A percentile compares a stretch with the other conserved stretches of the same genome.
Conservation (phyloP, 495 filamentous ascomycete species). For the Podospora anserina region DNA sequence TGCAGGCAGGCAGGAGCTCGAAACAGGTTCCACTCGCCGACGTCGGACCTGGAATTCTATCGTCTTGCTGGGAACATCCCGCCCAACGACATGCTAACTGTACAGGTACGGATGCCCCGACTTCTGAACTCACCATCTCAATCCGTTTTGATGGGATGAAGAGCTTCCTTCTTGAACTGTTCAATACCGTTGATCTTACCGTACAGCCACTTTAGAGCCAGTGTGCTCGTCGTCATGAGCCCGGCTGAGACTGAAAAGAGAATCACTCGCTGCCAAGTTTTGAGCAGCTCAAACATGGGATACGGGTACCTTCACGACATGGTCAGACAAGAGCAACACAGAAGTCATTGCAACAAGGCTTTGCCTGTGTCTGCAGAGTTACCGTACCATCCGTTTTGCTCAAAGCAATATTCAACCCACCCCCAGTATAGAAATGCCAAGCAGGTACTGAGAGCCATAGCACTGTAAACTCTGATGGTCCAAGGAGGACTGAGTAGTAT, state of each 20-base stretch:
- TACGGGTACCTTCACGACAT: slow-evolving; percentile 68
- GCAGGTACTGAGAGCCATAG: slow-evolving; percentile 57
- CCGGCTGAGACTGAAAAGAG: slow-evolving; percentile 69
- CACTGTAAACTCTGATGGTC: slow-evolving; percentile 60
- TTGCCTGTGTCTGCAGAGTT: neutral
- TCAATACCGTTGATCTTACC: slow-evolving; percentile 64
- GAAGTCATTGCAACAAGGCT: neutral
- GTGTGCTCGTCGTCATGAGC: slow-evolving; percentile 68
- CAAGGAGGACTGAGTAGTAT: slow-evolving; percentile 78
- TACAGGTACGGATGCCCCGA: neutral
- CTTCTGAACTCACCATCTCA: neutral
- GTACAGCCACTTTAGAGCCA: slow-evolving; percentile 64
- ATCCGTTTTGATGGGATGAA: slow-evolving; percentile 25
- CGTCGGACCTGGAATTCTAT: neutral
- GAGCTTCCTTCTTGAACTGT: slow-evolving; percentile 34
- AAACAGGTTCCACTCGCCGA: neutral
- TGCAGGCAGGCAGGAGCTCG: neutral
- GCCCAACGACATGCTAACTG: neutral
- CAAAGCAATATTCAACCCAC: slow-evolving; percentile 80
- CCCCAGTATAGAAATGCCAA: slow-evolving; percentile 80
- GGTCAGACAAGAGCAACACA: slow-evolving; percentile 21
- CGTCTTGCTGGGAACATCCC: neutral
- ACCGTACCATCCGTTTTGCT: slow-evolving; percentile 62
- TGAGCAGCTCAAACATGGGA: slow-evolving; percentile 68
- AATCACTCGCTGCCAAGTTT: slow-evolving; percentile 56